Evolutionary conservation across 2,329 filamentous ascomycete species (phyloP).

Genomic region (Fusarium humuli): DNA sequence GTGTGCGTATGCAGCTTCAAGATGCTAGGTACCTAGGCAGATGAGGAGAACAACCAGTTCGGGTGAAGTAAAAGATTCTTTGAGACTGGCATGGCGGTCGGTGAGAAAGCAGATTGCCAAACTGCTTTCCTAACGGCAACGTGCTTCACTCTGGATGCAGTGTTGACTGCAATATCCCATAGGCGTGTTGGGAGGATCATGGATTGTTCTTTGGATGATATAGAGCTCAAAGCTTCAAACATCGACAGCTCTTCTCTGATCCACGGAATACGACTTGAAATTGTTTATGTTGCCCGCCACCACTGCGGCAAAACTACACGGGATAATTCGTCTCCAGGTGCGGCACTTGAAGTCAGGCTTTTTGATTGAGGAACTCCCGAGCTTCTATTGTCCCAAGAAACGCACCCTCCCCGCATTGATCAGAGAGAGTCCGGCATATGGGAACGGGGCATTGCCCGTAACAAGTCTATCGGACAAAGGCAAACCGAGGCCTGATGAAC

Average conservation of each 20-base stretch:
- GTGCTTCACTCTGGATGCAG: conserved; percentile 8
- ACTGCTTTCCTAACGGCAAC: not conserved
- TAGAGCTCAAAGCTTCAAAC: not conserved
- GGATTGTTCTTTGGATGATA: not conserved
- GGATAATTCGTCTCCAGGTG: not conserved
- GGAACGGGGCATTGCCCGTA: conserved; percentile 2
- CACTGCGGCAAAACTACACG: not conserved
- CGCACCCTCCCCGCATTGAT: not conserved
- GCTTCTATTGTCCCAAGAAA: not conserved
- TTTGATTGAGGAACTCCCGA: not conserved
- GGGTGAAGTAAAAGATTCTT: not conserved
- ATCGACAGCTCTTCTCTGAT: not conserved
- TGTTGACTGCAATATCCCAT: conserved; percentile 9
- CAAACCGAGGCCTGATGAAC: not conserved
- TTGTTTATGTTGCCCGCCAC: not conserved
- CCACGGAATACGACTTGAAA: not conserved
- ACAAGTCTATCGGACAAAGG: not conserved
- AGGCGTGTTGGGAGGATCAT: not conserved
- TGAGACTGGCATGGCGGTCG: not conserved
- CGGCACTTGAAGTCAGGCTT: not conserved
- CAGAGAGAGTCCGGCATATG: not conserved
- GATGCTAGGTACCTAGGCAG: not conserved
- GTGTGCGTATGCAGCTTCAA: not conserved
- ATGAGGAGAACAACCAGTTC: not conserved
- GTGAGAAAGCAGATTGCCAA: not conserved